Evolutionary conservation across 495 filamentous ascomycete genomes (phyloP), one percentile per base, ranked within the genome.

Genomic region (Cenococcum geophilum): DNA sequence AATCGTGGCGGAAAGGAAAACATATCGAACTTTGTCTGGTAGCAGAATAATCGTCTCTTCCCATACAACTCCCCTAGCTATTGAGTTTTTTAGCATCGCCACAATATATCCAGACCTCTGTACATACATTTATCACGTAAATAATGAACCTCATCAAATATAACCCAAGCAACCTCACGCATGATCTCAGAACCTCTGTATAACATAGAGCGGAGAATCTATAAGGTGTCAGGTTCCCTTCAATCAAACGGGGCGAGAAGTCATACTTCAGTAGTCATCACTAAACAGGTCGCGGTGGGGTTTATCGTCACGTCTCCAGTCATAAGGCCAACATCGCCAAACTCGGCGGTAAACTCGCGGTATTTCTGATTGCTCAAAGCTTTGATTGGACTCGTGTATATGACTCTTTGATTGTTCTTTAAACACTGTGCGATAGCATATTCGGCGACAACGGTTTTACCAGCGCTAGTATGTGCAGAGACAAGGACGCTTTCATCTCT

Each of bases 291-390:
- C 45, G 93, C 93, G 1, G 93, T 97, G 37, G 95, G 95, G 69
- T 98, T 98, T 76, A 97, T 98, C 27, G 93, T 98, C 59, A 95
- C 95, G 81, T 98, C 93, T 67, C 93, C 93, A 3, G 93, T 98
- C 93, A 98, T 98, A 61, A 98, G 78, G 37, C 93, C 93, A 58
- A 96, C 93, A 73, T 98, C 93, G 43, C 91, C 91, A 76, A 98
- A 98, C 56, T 96, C 91, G 36, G 87, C 91, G 40, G 83, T 82
- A 73, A 98, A 98, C 73, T 98, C 93, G 77, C 93, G 81, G 73
- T 95, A 98, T 67, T 98, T 98, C 72, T 98, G 93, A 70, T 98
- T 98, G 72, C 91, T 96, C 71, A 98, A 78, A 22, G 93, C 93
- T 73, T 98, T 98, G 77, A 98, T 97, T 0, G 93, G 93, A 80